These are phyloP conservation scores for Adiantum capillusveneris DNA, from an alignment of 75 land plant genomes.

Conservation along the genomic window DNA sequence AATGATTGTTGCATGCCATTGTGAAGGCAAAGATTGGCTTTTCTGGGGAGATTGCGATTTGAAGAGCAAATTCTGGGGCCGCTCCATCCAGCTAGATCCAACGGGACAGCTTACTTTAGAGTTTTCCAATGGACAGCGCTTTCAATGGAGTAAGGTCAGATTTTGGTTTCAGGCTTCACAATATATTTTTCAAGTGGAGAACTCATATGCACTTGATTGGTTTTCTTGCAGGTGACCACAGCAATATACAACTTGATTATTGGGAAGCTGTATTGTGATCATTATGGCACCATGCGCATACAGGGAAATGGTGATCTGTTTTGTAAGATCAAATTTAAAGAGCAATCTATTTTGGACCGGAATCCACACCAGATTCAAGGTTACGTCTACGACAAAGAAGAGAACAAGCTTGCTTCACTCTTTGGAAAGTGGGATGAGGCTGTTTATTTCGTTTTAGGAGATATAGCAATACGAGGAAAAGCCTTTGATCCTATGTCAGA, in stretches of 20 bases:
- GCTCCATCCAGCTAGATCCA: constrained; percentile 65
- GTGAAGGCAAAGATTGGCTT: constrained; percentile 65
- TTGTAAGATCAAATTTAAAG: constrained; percentile 72
- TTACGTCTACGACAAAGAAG: constrained; percentile 40
- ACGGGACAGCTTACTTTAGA: constrained; percentile 44
- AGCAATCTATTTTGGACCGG: constrained; percentile 65
- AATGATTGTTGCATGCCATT: constrained; percentile 63
- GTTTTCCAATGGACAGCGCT: constrained; percentile 64
- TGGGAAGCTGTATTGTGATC: constrained; percentile 71
- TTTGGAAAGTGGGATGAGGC: constrained; percentile 78
- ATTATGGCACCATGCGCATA: constrained; percentile 72
- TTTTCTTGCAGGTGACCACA: constrained; percentile 52
- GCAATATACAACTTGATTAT: constrained; percentile 66
- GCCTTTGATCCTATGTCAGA: constrained; percentile 19
- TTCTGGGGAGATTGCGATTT: constrained; percentile 58
- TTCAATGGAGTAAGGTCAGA: constrained; percentile 61
- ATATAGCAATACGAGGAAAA: constrained; percentile 18
- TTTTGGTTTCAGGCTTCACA: not conserved
- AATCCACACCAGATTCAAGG: constrained; percentile 89
- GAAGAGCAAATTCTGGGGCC: constrained; percentile 62
- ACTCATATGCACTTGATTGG: not conserved
- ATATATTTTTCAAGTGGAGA: no score
- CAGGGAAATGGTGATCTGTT: constrained; percentile 54
- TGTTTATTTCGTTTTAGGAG: constrained; percentile 43
- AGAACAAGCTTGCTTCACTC: constrained; percentile 45